These are phyloP conservation scores for Rubroboletus satanas DNA, from an alignment of 768 basidiomycete genomes.

Conservation along the genomic window DNA sequence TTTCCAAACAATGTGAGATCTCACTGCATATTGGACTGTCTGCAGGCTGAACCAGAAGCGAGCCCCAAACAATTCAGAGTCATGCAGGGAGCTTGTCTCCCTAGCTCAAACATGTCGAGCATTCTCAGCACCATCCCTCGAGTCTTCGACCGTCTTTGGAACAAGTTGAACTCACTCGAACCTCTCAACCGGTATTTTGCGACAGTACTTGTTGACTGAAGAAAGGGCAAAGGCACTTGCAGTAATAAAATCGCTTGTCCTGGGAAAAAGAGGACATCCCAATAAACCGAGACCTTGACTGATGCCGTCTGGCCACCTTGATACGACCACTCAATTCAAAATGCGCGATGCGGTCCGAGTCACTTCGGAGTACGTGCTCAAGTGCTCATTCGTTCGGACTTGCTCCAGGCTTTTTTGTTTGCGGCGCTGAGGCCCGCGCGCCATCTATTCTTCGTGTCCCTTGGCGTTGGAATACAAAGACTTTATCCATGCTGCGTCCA, in stretches of 20 bases:
- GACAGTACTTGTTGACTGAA: neutral
- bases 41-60: neutral
- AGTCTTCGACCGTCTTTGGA: constrained; percentile 6
- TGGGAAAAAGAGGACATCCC: too few species aligned
- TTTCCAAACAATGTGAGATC: neutral
- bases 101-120: constrained; percentile 2
- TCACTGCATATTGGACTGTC: neutral
- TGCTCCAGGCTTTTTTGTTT: neutral
- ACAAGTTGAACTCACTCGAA: neutral
- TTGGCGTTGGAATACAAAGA: neutral
- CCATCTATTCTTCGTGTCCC: neutral
- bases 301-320: neutral
- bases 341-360: too few species aligned
- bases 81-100: neutral
- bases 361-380: neutral
- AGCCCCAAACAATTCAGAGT: neutral
- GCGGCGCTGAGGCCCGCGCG: neutral
- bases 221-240: neutral
- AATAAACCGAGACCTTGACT: too few species aligned
- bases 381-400: neutral
- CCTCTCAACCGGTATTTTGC: neutral
- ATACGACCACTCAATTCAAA: too few species aligned
- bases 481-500: neutral
- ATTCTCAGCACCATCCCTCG: constrained; percentile 1
- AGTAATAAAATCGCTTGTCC: too few species aligned